Evolutionary conservation across 2,329 filamentous ascomycete species (phyloP).

Genomic region (Paraconiothyrium sp.): DNA sequence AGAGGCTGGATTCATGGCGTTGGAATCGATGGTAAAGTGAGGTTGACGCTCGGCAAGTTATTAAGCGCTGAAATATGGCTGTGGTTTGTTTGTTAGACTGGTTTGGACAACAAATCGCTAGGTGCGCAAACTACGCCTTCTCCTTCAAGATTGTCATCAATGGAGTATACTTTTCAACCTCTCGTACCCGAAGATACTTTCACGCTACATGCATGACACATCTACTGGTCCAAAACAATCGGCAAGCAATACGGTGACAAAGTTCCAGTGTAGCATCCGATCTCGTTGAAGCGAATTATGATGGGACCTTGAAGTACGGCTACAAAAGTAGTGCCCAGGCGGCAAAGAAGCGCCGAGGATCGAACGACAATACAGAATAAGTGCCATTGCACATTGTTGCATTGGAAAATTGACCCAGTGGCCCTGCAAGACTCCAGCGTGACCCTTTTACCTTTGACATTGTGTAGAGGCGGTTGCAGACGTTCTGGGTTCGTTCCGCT

Average conservation of each 20-base stretch:
- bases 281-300: constrained; percentile 21
- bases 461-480: background rate
- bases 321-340: constrained; percentile 42
- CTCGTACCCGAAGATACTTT: constrained; percentile 30
- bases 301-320: constrained; percentile 34
- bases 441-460: background rate
- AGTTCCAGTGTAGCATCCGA: constrained; percentile 30
- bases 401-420: background rate
- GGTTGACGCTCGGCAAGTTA: background rate
- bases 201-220: constrained; percentile 37
- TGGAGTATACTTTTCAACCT: background rate
- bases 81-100: background rate
- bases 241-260: constrained; percentile 42
- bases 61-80: background rate
- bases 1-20: background rate
- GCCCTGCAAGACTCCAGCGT: background rate
- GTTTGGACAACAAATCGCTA: background rate
- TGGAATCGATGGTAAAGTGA: background rate
- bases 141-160: background rate
- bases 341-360: constrained; percentile 34
- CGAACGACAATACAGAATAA: constrained; percentile 18
- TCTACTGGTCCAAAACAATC: constrained; percentile 37
- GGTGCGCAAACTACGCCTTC: background rate
- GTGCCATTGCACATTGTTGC: constrained; percentile 17
- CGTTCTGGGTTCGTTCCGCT: background rate